Conservation (phyloP, 2,329 filamentous ascomycete genomes). For the Aspergillus quadricinctus region DNA sequence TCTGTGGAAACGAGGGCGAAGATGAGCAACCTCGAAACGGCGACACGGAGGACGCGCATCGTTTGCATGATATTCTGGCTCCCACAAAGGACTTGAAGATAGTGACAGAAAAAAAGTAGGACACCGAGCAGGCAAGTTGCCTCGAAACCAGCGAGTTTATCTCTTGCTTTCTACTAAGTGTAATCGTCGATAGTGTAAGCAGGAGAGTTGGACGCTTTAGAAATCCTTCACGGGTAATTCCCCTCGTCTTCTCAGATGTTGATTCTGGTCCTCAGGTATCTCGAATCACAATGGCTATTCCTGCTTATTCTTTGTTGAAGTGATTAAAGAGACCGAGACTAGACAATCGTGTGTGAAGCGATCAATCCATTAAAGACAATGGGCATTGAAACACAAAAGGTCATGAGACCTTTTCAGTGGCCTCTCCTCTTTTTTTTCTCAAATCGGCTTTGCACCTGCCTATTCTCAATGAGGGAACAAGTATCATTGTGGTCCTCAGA, state of each 20-base stretch:
- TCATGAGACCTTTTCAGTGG: neutral
- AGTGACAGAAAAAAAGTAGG: slow-evolving; percentile 1
- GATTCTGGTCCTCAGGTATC: neutral
- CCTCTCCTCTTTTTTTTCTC: neutral
- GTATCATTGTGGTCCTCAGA: neutral
- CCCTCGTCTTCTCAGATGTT: neutral
- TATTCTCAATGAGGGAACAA: neutral
- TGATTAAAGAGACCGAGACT: neutral
- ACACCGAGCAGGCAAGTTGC: slow-evolving; percentile 14
- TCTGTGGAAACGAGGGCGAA: slow-evolving; percentile 26
- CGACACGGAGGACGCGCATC: slow-evolving; percentile 4
- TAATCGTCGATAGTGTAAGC: neutral
- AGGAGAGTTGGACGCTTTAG: neutral
- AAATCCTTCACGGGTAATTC: neutral
- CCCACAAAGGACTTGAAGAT: neutral
- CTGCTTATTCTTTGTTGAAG: neutral
- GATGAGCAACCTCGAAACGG: slow-evolving; percentile 11
- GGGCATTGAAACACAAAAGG: neutral
- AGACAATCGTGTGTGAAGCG: neutral
- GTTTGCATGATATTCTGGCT: neutral
- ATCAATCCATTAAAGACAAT: neutral
- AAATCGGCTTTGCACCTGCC: neutral
- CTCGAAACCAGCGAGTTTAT: neutral
- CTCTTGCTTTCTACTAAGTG: slow-evolving; percentile 4
- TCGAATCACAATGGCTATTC: neutral